Conservation (phyloP, 495 filamentous ascomycete genomes). For the Podospora tetraspora region DNA sequence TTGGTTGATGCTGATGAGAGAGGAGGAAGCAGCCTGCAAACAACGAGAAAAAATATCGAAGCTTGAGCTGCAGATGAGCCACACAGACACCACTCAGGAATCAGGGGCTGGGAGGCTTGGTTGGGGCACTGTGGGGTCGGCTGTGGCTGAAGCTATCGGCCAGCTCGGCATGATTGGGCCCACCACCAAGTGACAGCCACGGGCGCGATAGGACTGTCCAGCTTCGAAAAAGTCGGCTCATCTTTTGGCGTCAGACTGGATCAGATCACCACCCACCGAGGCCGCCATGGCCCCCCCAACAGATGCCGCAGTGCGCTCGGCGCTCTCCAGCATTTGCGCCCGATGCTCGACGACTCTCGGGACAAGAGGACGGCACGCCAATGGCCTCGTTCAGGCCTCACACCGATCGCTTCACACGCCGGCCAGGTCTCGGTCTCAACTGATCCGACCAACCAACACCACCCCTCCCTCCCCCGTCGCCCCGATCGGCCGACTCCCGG, state of each 20-base stretch:
- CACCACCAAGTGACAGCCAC: not conserved
- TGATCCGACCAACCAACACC: not conserved
- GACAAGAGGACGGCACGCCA: constrained; percentile 12
- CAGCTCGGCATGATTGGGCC: not conserved
- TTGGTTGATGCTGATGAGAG: not conserved
- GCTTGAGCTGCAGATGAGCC: constrained; percentile 6
- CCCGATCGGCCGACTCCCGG: not conserved
- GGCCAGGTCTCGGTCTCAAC: constrained; percentile 9
- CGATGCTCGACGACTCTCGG: constrained; percentile 24
- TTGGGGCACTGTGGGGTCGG: not conserved
- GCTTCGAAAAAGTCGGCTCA: constrained; percentile 11
- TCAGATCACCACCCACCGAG: not conserved
- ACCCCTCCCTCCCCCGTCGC: constrained; percentile 1
- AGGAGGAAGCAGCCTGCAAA: constrained; percentile 1
- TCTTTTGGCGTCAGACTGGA: not conserved
- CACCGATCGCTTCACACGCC: constrained; percentile 16
- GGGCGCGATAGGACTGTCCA: not conserved
- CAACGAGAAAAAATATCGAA: constrained; percentile 12
- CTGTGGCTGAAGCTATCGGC: constrained; percentile 10
- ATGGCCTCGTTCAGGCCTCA: constrained; percentile 19
- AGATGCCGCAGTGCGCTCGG: constrained; percentile 28
- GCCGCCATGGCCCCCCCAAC: constrained; percentile 24
- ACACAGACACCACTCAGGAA: constrained; percentile 3
- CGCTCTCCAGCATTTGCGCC: constrained; percentile 27
- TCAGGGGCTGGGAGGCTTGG: not conserved